phyloP scores from a whole-genome alignment of 2,329 filamentous ascomycete genomes.

The Aspergillus thermomutatus region DNA sequence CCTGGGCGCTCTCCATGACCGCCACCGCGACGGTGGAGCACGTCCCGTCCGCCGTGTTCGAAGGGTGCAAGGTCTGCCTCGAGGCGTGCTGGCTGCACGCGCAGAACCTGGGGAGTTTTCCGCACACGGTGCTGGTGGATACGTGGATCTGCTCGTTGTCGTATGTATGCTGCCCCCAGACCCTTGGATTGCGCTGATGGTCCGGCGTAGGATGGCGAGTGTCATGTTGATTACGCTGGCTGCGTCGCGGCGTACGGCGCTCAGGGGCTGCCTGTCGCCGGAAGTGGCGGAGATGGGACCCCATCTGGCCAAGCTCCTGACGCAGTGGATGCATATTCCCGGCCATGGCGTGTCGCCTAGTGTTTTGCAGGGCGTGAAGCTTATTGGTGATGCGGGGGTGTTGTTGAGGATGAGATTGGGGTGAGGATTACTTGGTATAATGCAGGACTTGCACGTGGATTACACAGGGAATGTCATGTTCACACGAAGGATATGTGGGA shows the following conservation, averaged over 20 bases:
- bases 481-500: no score
- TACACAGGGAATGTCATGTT: no score
- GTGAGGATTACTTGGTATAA: no score
- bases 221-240: conserved; percentile 51
- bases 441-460: no score
- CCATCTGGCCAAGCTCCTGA: conserved; percentile 42
- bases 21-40: conserved; percentile 23
- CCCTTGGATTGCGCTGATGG: no score
- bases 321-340: conserved; percentile 42
- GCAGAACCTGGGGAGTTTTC: conserved; percentile 46
- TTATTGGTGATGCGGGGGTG: conserved; percentile 38
- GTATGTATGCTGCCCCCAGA: conserved; percentile 23
- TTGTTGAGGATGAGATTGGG: neutral
- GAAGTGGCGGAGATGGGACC: conserved; percentile 41
- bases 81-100: conserved; percentile 51
- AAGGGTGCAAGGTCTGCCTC: conserved; percentile 45
- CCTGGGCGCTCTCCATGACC: conserved; percentile 46
- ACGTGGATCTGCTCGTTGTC: conserved; percentile 56
- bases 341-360: conserved; percentile 45
- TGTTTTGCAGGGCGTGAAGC: conserved; percentile 46
- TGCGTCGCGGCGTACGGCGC: conserved; percentile 39
- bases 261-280: conserved; percentile 38
- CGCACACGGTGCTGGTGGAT: conserved; percentile 52
- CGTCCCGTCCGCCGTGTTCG: conserved; percentile 34
- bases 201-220: conserved; percentile 44